These are phyloP conservation scores for Hypericum perforatum DNA, from an alignment of 345 rosid species.

Conservation along the genomic window DNA sequence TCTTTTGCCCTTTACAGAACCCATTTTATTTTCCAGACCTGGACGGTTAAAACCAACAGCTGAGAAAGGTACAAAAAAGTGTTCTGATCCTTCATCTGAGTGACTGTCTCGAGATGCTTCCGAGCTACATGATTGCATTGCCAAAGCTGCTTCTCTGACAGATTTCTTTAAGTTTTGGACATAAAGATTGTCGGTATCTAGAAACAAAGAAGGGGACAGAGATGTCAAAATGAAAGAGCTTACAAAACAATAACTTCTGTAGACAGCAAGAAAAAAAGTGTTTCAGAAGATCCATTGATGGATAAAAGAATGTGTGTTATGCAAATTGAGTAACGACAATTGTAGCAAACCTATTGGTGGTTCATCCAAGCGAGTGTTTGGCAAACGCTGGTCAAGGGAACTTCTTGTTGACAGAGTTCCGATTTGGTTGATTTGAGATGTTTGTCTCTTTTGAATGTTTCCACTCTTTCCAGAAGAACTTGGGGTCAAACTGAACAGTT, in stretches of 20 bases:
- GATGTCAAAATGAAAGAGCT: conserved; percentile 9
- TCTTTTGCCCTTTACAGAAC: conserved; percentile 41
- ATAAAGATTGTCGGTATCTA: conserved; percentile 58
- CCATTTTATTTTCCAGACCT: conserved; percentile 44
- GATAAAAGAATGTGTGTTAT: not conserved
- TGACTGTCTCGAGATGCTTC: conserved; percentile 64
- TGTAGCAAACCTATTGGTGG: conserved; percentile 50
- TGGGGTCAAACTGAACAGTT: conserved; percentile 81
- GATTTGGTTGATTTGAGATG: conserved; percentile 47
- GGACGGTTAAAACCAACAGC: conserved; percentile 40
- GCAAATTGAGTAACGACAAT: not conserved
- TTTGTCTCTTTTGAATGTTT: conserved; percentile 63
- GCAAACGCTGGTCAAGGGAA: conserved; percentile 39
- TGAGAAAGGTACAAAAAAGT: conserved; percentile 75
- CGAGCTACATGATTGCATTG: conserved; percentile 45
- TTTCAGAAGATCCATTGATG: conserved; percentile 1
- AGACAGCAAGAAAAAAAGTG: conserved; percentile 5
- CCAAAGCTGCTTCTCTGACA: conserved; percentile 82
- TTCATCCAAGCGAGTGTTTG: conserved; percentile 40
- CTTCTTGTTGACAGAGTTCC: conserved; percentile 53
- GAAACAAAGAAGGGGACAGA: conserved; percentile 21
- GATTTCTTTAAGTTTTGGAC: conserved; percentile 78
- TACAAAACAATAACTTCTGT: not conserved
- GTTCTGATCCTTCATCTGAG: conserved; percentile 71
- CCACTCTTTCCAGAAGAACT: conserved; percentile 81